A percentile compares a stretch with the other conserved stretches of the same genome.
Conservation (phyloP, 2,329 filamentous ascomycete genomes). For the Diaporthe ampelina region DNA sequence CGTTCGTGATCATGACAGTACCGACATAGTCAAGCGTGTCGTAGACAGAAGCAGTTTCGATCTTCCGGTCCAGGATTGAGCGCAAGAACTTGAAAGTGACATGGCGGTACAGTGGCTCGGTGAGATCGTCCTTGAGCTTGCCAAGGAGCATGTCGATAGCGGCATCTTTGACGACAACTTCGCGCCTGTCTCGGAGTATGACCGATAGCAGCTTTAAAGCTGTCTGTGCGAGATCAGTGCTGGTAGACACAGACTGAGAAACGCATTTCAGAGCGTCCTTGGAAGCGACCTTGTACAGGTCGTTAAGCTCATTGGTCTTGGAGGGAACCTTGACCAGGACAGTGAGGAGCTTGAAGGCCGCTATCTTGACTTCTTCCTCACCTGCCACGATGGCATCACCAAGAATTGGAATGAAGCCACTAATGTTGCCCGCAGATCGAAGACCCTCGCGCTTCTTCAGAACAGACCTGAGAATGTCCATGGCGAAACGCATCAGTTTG, state of each 20-base stretch:
- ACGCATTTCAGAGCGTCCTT: constrained; percentile 88
- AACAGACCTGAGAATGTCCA: constrained; percentile 89
- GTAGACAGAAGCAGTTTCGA: constrained; percentile 90
- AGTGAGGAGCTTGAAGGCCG: constrained; percentile 86
- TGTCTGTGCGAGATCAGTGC: constrained; percentile 87
- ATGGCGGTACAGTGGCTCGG: constrained; percentile 91
- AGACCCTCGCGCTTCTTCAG: constrained; percentile 88
- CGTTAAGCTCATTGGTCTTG: constrained; percentile 74
- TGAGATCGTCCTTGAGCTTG: constrained; percentile 88
- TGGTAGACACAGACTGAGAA: constrained; percentile 81
- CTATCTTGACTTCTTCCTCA: constrained; percentile 93
- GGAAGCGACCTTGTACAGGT: constrained; percentile 81
- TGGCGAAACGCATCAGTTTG: constrained; percentile 88
- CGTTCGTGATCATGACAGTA: constrained; percentile 95
- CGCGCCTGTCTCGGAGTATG: constrained; percentile 84
- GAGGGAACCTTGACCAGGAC: constrained; percentile 89
- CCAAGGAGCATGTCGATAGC: constrained; percentile 87
- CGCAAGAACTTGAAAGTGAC: constrained; percentile 95
- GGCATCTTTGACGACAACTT: constrained; percentile 82
- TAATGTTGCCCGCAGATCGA: constrained; percentile 82
- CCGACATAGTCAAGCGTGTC: constrained; percentile 92
- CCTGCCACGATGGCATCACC: constrained; percentile 87
- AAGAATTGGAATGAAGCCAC: constrained; percentile 89
- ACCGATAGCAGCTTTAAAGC: constrained; percentile 90
- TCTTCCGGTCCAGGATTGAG: constrained; percentile 85